Conservation (phyloP, 2,329 filamentous ascomycete species). For the Fusarium acutatum region DNA sequence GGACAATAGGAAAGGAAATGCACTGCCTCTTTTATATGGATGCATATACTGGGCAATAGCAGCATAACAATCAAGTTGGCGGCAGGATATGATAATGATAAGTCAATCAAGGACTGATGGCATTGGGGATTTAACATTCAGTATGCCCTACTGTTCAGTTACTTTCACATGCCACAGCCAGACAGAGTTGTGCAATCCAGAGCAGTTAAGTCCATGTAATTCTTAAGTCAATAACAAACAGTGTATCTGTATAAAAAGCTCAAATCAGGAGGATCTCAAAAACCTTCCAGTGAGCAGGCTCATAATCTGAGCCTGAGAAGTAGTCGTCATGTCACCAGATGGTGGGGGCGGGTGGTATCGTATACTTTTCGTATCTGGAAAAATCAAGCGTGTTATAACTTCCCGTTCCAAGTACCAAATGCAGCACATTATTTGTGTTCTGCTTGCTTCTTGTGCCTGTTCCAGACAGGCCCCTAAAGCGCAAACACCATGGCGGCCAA, state of each 20-base stretch:
- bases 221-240: constrained; percentile 9
- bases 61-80: neutral
- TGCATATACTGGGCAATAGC: neutral
- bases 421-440: constrained; percentile 8
- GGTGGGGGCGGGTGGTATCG: constrained; percentile 23
- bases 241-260: constrained; percentile 27
- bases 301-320: constrained; percentile 20
- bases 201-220: neutral
- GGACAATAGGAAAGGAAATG: neutral
- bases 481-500: constrained; percentile 48
- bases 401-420: constrained; percentile 20
- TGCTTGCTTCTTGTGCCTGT: neutral
- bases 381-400: constrained; percentile 20
- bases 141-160: neutral
- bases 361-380: constrained; percentile 31
- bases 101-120: neutral
- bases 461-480: constrained; percentile 28
- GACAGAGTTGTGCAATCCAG: neutral
- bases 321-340: constrained; percentile 1
- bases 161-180: neutral
- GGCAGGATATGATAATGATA: neutral
- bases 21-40: neutral
- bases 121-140: neutral
- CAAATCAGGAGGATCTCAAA: constrained; percentile 2
- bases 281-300: constrained; percentile 8